Evolutionary conservation across 2,329 filamentous ascomycete species (phyloP).

Genomic region (Cladosporium sp.): DNA sequence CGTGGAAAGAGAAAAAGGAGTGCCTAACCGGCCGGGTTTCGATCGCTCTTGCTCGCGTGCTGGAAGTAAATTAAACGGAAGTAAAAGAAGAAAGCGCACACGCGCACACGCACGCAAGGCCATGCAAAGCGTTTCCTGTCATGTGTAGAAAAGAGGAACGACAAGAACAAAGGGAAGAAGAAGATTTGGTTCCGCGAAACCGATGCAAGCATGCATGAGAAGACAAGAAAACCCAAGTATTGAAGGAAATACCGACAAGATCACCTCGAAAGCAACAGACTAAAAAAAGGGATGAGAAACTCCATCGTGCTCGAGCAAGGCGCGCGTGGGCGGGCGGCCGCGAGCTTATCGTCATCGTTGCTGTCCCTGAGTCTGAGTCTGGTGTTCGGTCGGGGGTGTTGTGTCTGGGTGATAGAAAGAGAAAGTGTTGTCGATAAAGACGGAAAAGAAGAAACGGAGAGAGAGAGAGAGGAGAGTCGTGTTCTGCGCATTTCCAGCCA

Average conservation of each 20-base stretch:
- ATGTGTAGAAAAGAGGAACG: not conserved
- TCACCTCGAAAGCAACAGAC: not conserved
- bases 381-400: not conserved
- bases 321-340: constrained; percentile 1
- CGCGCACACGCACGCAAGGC: not conserved
- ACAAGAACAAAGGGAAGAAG: not conserved
- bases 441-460: not conserved
- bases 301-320: constrained; percentile 14
- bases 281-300: constrained; percentile 10
- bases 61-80: too few species aligned
- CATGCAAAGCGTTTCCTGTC: not conserved
- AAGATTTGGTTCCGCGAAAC: too few species aligned
- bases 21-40: constrained; percentile 7
- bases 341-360: constrained; percentile 16
- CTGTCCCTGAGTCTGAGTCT: constrained; percentile 3
- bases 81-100: not conserved
- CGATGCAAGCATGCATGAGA: too few species aligned
- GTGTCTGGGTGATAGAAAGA: not conserved
- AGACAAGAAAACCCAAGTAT: too few species aligned
- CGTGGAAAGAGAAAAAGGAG: not conserved
- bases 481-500: too few species aligned
- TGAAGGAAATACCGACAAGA: too few species aligned
- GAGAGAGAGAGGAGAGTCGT: constrained; percentile 9
- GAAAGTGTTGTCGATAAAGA: not conserved
- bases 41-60: not conserved